phyloP scores from a whole-genome alignment of 148 eudicot species.

The Vaccinium vitisidaea region DNA sequence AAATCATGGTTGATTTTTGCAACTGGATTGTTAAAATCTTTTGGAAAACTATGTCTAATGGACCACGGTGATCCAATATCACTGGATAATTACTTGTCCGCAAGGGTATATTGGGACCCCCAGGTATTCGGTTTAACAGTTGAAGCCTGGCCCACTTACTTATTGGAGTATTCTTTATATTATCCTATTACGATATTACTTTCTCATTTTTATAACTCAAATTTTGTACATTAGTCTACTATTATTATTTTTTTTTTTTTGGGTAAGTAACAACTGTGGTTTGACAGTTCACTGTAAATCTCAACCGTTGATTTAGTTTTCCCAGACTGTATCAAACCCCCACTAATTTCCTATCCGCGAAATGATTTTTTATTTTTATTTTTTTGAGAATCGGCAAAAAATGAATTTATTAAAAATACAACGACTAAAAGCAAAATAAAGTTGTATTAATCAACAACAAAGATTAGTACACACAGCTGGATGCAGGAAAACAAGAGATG shows the following conservation, averaged over 20 bases:
- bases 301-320: too few relatives aligned
- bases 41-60: too few relatives aligned
- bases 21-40: too few relatives aligned
- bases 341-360: background rate
- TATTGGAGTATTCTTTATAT: background rate
- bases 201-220: background rate
- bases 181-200: background rate
- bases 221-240: background rate
- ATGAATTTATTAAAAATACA: too few relatives aligned
- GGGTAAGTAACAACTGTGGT: too few relatives aligned
- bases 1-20: too few relatives aligned
- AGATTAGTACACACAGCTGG: background rate
- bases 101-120: background rate
- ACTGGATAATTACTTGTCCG: background rate
- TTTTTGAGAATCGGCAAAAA: too few relatives aligned
- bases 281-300: too few relatives aligned
- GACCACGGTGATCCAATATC: background rate
- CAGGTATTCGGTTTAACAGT: background rate
- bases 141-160: background rate
- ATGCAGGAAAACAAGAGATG: background rate
- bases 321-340: too few relatives aligned
- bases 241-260: too few relatives aligned
- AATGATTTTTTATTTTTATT: too few relatives aligned
- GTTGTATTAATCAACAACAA: background rate
- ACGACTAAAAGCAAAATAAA: too few relatives aligned